Conservation (phyloP, 352 stramenopile genomes). For the Globisporangium yorkense region DNA sequence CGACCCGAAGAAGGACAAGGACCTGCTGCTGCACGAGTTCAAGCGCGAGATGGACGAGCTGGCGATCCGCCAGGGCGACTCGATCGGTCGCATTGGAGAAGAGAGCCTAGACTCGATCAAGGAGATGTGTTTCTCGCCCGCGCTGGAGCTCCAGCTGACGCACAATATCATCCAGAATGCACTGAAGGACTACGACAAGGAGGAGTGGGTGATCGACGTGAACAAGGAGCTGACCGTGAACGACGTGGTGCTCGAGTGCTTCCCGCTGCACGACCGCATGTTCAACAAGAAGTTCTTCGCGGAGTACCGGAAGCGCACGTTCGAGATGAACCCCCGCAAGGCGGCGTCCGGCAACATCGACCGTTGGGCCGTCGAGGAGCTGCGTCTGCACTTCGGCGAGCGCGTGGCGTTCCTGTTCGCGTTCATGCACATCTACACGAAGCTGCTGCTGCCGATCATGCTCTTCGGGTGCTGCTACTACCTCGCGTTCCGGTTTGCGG, state of each 20-base stretch:
- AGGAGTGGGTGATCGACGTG: conserved; percentile 83
- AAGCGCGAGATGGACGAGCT: conserved; percentile 86
- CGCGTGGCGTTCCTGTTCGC: conserved; percentile 87
- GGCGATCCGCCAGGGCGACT: conserved; percentile 68
- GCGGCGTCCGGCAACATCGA: conserved; percentile 71
- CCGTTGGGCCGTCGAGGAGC: conserved; percentile 81
- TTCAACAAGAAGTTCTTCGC: conserved; percentile 88
- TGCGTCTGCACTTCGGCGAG: conserved; percentile 84
- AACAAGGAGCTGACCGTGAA: conserved; percentile 77
- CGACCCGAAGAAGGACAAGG: conserved; percentile 78
- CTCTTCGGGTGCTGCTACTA: conserved; percentile 69
- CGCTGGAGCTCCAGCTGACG: conserved; percentile 78
- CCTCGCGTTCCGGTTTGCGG: conserved; percentile 60
- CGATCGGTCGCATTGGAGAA: conserved; percentile 60
- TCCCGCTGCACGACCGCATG: conserved; percentile 75
- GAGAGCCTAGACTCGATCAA: conserved; percentile 75
- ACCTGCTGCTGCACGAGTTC: conserved; percentile 81
- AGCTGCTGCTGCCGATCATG: conserved; percentile 73
- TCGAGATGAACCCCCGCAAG: conserved; percentile 65
- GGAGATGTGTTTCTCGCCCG: conserved; percentile 82
- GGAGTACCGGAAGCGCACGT: conserved; percentile 80
- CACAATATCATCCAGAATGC: conserved; percentile 89
- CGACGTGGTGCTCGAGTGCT: conserved; percentile 76
- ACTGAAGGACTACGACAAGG: conserved; percentile 83
- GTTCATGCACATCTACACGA: conserved; percentile 90